phyloP scores from a whole-genome alignment of 495 filamentous ascomycete genomes.

The Haplographium delicatum region DNA sequence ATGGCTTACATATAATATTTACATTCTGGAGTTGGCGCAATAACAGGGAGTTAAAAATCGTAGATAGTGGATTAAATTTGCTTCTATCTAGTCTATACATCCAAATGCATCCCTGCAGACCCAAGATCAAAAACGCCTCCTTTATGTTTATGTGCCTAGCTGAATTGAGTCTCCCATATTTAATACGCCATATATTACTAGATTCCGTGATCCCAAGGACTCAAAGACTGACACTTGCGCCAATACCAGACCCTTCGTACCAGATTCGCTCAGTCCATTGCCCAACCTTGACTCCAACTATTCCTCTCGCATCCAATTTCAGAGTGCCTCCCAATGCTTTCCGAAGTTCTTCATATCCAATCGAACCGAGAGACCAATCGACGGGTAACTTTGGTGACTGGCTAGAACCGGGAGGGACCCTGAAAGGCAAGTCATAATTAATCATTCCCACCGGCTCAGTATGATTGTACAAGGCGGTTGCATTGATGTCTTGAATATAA shows the following conservation, averaged over 20 bases:
- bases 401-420: slow-evolving; percentile 67
- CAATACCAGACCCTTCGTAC: slow-evolving; percentile 70
- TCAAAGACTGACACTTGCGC: slow-evolving; percentile 62
- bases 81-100: slow-evolving; percentile 16
- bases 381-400: slow-evolving; percentile 75
- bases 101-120: not conserved
- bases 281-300: slow-evolving; percentile 64
- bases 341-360: slow-evolving; percentile 76
- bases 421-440: slow-evolving; percentile 64
- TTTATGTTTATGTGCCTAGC: no score
- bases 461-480: slow-evolving; percentile 78
- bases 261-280: slow-evolving; percentile 63
- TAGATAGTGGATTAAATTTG: slow-evolving; percentile 3
- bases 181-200: no score
- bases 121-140: not conserved
- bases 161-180: no score
- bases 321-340: slow-evolving; percentile 79
- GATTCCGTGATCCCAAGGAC: no score
- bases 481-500: slow-evolving; percentile 71
- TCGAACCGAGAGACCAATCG: slow-evolving; percentile 64
- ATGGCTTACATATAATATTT: slow-evolving; percentile 16
- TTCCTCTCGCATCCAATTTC: slow-evolving; percentile 72
- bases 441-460: slow-evolving; percentile 73
- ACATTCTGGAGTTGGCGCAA: slow-evolving; percentile 16
- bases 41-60: not conserved